These are phyloP conservation scores for Cryptococcus hybrid DNA, from an alignment of 1,284 basidiomycete species.

Conservation along the genomic window DNA sequence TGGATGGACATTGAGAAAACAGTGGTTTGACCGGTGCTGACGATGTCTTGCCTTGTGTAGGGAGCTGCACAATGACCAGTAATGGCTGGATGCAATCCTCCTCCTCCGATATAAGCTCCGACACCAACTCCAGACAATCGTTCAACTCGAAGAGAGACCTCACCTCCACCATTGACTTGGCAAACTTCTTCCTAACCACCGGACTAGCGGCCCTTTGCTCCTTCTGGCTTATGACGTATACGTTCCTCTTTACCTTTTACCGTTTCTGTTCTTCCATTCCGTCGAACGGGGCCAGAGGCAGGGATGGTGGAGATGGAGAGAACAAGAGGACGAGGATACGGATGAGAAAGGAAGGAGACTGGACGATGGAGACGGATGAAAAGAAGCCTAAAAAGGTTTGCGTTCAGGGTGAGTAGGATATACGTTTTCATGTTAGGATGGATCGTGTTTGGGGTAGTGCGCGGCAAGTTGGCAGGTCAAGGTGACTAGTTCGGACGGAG, in stretches of 20 bases:
- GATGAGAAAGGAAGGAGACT: background rate
- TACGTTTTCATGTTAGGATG: conserved; percentile 11
- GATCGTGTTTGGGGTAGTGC: conserved; percentile 12
- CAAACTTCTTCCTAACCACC: conserved; percentile 19
- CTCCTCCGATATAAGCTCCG: background rate
- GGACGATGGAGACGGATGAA: background rate
- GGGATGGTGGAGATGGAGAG: background rate
- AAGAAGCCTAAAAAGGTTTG: conserved; percentile 11
- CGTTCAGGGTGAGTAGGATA: conserved; percentile 9
- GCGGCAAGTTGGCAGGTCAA: conserved; percentile 7
- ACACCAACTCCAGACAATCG: background rate
- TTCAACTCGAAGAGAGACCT: background rate
- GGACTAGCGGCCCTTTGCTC: conserved; percentile 18
- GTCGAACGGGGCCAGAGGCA: background rate
- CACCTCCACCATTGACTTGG: conserved; percentile 5
- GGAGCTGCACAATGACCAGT: background rate
- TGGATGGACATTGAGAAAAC: background rate
- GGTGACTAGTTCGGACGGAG: conserved; percentile 1
- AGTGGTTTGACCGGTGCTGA: background rate
- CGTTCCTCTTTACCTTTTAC: conserved; percentile 15
- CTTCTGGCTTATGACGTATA: conserved; percentile 21
- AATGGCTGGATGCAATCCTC: conserved; percentile 16
- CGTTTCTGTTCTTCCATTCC: conserved; percentile 9
- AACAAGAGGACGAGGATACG: background rate
- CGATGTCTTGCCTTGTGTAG: background rate